A percentile compares a stretch with the other conserved stretches of the same genome.
Evolutionary conservation across 768 basidiomycete genomes (phyloP).

Genomic region (Gymnopilus dilepis): DNA sequence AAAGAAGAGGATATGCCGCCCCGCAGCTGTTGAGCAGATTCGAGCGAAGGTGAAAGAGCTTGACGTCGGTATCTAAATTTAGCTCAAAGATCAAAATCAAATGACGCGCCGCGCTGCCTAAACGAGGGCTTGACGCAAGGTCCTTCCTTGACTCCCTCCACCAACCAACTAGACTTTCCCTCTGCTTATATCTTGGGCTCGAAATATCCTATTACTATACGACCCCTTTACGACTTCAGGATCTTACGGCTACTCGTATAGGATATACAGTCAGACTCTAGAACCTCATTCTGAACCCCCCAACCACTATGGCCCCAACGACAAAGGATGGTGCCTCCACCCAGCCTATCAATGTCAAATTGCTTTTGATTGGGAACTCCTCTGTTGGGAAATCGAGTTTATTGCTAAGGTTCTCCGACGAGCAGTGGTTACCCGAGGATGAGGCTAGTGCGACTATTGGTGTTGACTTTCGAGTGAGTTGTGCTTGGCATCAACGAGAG

Average conservation of each 20-base stretch:
- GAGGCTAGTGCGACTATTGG: conserved; percentile 87
- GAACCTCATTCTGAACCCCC: too few relatives aligned
- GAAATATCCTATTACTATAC: neutral
- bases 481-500: too few relatives aligned
- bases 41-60: too few relatives aligned
- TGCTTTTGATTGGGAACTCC: conserved; percentile 85
- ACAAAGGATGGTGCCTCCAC: conserved; percentile 32
- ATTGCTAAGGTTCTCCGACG: conserved; percentile 93
- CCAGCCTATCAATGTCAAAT: conserved; percentile 74
- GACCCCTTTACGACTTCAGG: neutral
- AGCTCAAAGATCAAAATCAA: too few relatives aligned
- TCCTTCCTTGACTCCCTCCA: neutral
- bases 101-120: conserved; percentile 28
- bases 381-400: conserved; percentile 94
- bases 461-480: conserved; percentile 81
- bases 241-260: too few relatives aligned
- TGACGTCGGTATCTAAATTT: too few relatives aligned
- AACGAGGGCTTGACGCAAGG: conserved; percentile 21
- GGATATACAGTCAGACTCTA: too few relatives aligned
- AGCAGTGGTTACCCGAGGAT: conserved; percentile 92
- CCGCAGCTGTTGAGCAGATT: too few relatives aligned
- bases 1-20: too few relatives aligned
- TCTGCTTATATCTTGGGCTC: neutral
- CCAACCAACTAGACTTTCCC: conserved; percentile 1
- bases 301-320: conserved; percentile 45